These are phyloP conservation scores for Candida namnaoensis DNA, from an alignment of 805 yeast species.

Conservation along the genomic window DNA sequence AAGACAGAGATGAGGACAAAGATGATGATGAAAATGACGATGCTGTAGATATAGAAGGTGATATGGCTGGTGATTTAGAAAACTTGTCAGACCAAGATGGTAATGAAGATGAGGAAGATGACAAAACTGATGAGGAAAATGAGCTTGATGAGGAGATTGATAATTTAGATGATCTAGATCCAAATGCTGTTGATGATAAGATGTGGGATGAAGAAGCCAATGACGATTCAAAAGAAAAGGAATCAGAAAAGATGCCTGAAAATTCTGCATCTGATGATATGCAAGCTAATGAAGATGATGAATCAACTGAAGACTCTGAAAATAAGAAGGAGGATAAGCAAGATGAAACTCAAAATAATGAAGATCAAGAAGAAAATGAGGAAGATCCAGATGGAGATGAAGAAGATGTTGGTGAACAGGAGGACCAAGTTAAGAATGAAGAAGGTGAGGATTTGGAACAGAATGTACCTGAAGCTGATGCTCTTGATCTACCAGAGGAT, in stretches of 20 bases:
- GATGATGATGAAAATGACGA: constrained; percentile 71
- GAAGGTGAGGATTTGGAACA: constrained; percentile 64
- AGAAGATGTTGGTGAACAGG: constrained; percentile 77
- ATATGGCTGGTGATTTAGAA: constrained; percentile 91
- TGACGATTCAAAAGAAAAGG: constrained; percentile 72
- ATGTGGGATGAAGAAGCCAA: constrained; percentile 95
- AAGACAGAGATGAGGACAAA: constrained; percentile 62
- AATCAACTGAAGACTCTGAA: constrained; percentile 23
- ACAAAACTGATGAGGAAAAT: constrained; percentile 52
- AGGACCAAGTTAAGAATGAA: constrained; percentile 65
- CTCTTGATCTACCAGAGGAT: constrained; percentile 87
- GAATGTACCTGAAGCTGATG: constrained; percentile 75
- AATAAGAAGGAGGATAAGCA: constrained; percentile 25
- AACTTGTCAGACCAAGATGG: constrained; percentile 65
- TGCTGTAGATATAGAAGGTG: constrained; percentile 93
- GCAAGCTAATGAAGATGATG: constrained; percentile 28
- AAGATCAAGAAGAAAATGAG: constrained; percentile 40
- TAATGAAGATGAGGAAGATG: constrained; percentile 39
- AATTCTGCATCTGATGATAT: constrained; percentile 38
- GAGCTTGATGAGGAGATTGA: constrained; percentile 87
- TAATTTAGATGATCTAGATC: constrained; percentile 83
- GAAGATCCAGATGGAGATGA: constrained; percentile 45
- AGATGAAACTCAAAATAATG: constrained; percentile 26
- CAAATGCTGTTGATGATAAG: constrained; percentile 91
- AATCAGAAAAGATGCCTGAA: constrained; percentile 63